phyloP scores from a whole-genome alignment of 179 eudicot genomes.

The Corrigiola litoralis region DNA sequence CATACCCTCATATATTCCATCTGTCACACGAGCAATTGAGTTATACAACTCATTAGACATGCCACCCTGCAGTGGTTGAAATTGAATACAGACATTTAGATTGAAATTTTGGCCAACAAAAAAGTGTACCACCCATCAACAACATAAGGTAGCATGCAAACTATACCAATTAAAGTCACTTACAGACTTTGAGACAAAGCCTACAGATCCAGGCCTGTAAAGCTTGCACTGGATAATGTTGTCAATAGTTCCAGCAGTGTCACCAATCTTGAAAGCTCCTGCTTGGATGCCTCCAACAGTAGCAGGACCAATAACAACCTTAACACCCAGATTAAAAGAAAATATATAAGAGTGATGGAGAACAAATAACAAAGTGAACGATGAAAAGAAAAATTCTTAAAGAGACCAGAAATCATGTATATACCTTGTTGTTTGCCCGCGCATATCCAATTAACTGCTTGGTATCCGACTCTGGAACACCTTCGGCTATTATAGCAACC shows the following conservation, averaged over 20 bases:
- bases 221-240: conserved; percentile 94
- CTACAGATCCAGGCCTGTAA: conserved; percentile 98
- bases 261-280: conserved; percentile 99
- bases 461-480: conserved; percentile 96
- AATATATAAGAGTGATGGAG: neutral
- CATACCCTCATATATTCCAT: conserved; percentile 96
- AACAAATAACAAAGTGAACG: neutral
- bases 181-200: conserved; percentile 98
- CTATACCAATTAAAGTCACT: conserved; percentile 26
- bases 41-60: conserved; percentile 96
- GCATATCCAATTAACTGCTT: conserved; percentile 94
- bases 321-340: conserved; percentile 13
- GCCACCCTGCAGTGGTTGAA: conserved; percentile 63
- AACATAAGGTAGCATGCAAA: neutral
- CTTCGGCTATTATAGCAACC: conserved; percentile 97
- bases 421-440: conserved; percentile 90
- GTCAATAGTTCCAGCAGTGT: conserved; percentile 98
- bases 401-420: neutral
- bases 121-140: neutral
- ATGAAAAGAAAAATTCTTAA: neutral
- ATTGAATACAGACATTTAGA: neutral
- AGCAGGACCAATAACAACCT: conserved; percentile 98
- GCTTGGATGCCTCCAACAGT: conserved; percentile 99
- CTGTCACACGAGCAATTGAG: conserved; percentile 91
- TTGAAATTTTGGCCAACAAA: neutral